phyloP scores from a whole-genome alignment of 2,329 filamentous ascomycete genomes.

The Neonectria hederae region DNA sequence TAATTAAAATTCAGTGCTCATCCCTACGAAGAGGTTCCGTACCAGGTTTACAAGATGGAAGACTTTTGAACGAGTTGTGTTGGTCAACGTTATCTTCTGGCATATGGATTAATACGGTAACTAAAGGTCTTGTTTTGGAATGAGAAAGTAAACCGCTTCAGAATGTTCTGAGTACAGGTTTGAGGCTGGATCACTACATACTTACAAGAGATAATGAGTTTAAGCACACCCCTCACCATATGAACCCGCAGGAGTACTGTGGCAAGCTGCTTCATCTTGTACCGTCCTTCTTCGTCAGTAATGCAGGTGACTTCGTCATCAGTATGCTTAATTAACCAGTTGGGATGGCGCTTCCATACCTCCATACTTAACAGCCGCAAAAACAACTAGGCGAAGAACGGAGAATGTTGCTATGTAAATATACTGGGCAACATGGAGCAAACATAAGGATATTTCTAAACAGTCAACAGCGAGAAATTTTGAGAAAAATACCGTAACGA shows the following conservation, averaged over 20 bases:
- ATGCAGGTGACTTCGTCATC: neutral
- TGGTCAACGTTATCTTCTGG: no score
- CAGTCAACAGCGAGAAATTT: neutral
- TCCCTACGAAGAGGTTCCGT: neutral
- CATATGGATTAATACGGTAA: no score
- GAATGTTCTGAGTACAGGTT: no score
- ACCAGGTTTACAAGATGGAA: neutral
- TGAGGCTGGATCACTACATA: no score
- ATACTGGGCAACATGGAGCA: neutral
- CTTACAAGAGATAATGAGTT: no score
- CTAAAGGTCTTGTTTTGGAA: no score
- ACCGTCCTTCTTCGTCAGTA: neutral
- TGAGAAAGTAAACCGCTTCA: no score
- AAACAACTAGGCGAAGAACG: neutral
- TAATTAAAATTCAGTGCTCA: neutral
- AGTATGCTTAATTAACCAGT: constrained; percentile 4
- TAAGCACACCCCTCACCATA: no score
- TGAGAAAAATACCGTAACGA: no score
- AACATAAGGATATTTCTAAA: neutral
- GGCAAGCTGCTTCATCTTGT: neutral
- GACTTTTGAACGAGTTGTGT: neutral
- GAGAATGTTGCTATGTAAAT: neutral
- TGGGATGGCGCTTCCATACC: neutral
- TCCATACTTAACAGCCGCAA: neutral
- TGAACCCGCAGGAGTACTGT: neutral